These are phyloP conservation scores for Symbiodinium natans DNA, from an alignment of 73 alveolate species.

Conservation along the genomic window DNA sequence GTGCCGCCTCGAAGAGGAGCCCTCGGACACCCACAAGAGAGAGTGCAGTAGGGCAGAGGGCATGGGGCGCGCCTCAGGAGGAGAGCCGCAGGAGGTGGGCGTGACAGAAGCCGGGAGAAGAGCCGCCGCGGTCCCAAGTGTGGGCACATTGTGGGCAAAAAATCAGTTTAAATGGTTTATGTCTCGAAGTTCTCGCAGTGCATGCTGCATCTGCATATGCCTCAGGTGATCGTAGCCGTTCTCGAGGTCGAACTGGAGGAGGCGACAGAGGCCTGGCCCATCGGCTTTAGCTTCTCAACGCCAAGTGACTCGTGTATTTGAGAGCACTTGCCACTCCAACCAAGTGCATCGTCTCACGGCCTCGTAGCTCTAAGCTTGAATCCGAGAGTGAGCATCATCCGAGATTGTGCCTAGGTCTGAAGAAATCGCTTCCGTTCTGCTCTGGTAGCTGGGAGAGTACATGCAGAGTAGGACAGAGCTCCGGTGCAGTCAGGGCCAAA, in stretches of 20 bases:
- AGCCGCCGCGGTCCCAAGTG: background rate
- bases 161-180: too few species aligned
- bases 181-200: background rate
- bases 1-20: slow-evolving; percentile 36
- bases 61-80: background rate
- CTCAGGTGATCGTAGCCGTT: slow-evolving; percentile 13
- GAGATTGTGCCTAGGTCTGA: too few species aligned
- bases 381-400: too few species aligned
- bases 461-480: too few species aligned
- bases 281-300: too few species aligned
- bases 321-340: too few species aligned
- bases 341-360: too few species aligned
- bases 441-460: too few species aligned
- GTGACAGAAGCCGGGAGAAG: slow-evolving; percentile 7
- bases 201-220: too few species aligned
- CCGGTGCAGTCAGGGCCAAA: background rate
- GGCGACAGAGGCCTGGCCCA: slow-evolving; percentile 11
- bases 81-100: slow-evolving; percentile 9
- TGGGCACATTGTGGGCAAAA: background rate
- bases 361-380: too few species aligned
- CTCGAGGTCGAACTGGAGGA: slow-evolving; percentile 15
- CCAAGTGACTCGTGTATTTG: too few species aligned
- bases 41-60: background rate
- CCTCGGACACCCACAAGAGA: background rate
- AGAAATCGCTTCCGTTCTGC: too few species aligned